Percentiles rank a stretch among this genome's conserved stretches.
Conservation (phyloP, 2,329 filamentous ascomycete species). For the Talaromyces sp. region DNA sequence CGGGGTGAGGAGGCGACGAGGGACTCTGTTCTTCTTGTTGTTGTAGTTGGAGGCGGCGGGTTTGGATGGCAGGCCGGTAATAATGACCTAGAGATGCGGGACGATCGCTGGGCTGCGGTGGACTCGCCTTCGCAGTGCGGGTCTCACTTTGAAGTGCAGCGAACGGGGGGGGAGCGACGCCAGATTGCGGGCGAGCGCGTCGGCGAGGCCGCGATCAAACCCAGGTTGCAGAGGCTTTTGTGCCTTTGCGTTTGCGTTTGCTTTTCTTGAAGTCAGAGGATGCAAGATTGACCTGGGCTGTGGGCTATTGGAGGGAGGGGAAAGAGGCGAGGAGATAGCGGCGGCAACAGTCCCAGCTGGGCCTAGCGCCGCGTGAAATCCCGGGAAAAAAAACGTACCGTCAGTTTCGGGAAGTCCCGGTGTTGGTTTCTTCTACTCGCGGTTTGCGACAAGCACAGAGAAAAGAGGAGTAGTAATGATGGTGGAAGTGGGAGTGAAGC, state of each 20-base stretch:
- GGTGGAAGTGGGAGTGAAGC: conserved; percentile 15
- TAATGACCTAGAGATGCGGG: conserved; percentile 36
- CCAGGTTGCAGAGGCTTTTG: background rate
- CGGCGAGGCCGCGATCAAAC: background rate
- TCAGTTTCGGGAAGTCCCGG: background rate
- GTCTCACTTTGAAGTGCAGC: background rate
- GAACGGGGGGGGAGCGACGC: background rate
- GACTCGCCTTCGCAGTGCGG: conserved; percentile 4
- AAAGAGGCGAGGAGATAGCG: background rate
- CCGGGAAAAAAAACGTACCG: background rate
- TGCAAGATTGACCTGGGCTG: background rate
- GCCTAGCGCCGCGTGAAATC: background rate
- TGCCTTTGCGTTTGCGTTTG: no score
- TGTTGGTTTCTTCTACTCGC: background rate
- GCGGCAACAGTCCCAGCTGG: background rate
- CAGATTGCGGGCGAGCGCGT: background rate
- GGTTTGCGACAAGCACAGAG: no score
- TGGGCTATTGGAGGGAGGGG: background rate
- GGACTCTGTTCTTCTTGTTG: background rate
- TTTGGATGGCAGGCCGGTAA: conserved; percentile 14
- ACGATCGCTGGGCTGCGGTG: conserved; percentile 16
- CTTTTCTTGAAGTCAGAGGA: background rate
- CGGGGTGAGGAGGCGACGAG: background rate
- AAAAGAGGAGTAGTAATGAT: background rate
- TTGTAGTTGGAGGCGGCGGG: background rate